Base-by-base conservation (phyloP, 1,284 basidiomycete genomes). In the Fomes fomentarius region DNA sequence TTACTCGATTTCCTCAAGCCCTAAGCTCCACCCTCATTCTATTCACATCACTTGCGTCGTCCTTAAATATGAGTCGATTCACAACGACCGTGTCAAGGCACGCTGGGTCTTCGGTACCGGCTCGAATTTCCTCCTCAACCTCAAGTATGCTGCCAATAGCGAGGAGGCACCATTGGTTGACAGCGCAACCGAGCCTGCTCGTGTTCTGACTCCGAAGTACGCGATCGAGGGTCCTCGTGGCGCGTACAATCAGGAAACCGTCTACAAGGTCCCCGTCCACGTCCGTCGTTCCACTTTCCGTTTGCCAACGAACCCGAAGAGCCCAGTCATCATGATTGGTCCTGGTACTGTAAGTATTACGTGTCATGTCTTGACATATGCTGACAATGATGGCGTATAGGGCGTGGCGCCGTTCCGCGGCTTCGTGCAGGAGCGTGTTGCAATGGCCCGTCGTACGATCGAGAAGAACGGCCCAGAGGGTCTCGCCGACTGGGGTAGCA, bases 341-440 rank as follows among this genome's bases (percentile, higher is more conserved):
- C 96, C 96, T 54, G 96, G 96, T 52, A 98, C 96, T 57, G 94
- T 96, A 68, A 77, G 91, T 82, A 28, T 26, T 28, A 49, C 31
- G 31, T 21, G 33, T 40, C 41, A 15, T 22, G 31, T 52, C 57
- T 12, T 25, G 33, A 40, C 19, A 30, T 31, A n/a, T 43, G 10
- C 57, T 51, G 24, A 50, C 38, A 42, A 49, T 62, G 6, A 55
- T 10, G 7, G 21, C 2, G 52, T 42, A 19, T 63, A 91, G 93
- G 94, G 95, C 78, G 94, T 99, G 49, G 96, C 96, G 31, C 96
- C 96, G 15, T 99, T 99, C 93, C 91, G 96, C 57, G 95, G 95
- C 1, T 99, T 99, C 71, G 85, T 99, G 7, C 97, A 99, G 76
- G 96, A 99, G 72, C 93, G 96, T 63, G 89, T 99, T 31, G 94